Evolutionary conservation across 495 filamentous ascomycete species (phyloP).

Genomic region (Xylaria nigripes): DNA sequence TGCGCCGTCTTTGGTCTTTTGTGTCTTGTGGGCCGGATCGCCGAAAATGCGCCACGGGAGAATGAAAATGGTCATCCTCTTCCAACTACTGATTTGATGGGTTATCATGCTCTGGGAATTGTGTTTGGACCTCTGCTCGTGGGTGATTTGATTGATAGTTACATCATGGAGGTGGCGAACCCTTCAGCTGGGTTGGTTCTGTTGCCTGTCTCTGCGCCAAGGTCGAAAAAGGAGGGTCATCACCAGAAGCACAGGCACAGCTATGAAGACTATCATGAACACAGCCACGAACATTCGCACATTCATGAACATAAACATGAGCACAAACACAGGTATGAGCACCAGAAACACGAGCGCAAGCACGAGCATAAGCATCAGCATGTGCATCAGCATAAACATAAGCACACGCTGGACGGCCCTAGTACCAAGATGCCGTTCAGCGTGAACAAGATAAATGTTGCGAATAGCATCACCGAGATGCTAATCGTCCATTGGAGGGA

Average conservation of each 20-base stretch:
- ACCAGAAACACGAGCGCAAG: background rate
- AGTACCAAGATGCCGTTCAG: conserved; percentile 3
- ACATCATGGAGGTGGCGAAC: conserved; percentile 32
- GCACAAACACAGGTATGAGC: conserved; percentile 10
- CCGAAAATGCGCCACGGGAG: conserved; percentile 41
- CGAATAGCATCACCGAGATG: conserved; percentile 50
- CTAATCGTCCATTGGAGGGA: conserved; percentile 52
- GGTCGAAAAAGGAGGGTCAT: conserved; percentile 32
- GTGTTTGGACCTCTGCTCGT: conserved; percentile 58
- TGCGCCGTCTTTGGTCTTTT: conserved; percentile 59
- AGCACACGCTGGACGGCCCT: background rate
- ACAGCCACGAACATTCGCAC: background rate
- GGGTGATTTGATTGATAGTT: conserved; percentile 44
- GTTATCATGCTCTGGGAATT: conserved; percentile 53
- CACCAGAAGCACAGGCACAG: background rate
- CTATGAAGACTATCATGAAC: background rate
- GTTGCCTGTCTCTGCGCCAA: conserved; percentile 27
- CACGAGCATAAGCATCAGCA: conserved; percentile 2
- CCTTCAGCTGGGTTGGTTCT: conserved; percentile 32
- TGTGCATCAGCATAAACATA: conserved; percentile 9
- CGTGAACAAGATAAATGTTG: conserved; percentile 43
- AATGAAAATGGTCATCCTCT: conserved; percentile 40
- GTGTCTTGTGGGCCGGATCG: conserved; percentile 44
- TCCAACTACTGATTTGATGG: conserved; percentile 47
- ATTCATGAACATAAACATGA: conserved; percentile 16